Evolutionary conservation across 176 grass and related monocot species (phyloP).

Genomic region (Carex cristatella): DNA sequence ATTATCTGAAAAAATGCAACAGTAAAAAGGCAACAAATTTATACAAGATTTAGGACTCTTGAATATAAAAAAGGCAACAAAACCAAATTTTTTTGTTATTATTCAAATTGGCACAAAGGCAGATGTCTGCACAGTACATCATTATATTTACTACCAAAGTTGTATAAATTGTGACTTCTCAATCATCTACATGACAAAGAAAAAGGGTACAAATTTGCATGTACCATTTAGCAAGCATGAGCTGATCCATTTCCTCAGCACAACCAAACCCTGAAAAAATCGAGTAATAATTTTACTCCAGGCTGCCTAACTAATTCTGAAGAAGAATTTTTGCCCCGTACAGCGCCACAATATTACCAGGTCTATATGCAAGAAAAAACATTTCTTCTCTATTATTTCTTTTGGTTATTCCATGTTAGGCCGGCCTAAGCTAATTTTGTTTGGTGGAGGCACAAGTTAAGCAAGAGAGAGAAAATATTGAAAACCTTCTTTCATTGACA

Average conservation of each 20-base stretch:
- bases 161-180: neutral
- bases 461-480: too few species aligned
- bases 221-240: conserved; percentile 29
- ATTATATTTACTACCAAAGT: neutral
- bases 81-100: neutral
- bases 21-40: neutral
- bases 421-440: too few species aligned
- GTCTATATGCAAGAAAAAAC: neutral
- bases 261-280: conserved; percentile 52
- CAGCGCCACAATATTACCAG: neutral
- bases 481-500: too few species aligned
- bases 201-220: neutral
- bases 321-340: neutral
- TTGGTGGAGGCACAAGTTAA: too few species aligned
- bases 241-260: conserved; percentile 73
- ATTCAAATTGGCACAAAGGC: neutral
- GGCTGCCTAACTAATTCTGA: conserved; percentile 6
- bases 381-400: neutral
- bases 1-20: conserved; percentile 33
- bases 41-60: neutral
- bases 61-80: neutral
- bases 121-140: neutral
- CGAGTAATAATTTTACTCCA: neutral
- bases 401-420: neutral
- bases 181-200: neutral